These are phyloP conservation scores for Pseudopithomyces maydicus DNA, from an alignment of 2,329 filamentous ascomycete species.

Conservation along the genomic window DNA sequence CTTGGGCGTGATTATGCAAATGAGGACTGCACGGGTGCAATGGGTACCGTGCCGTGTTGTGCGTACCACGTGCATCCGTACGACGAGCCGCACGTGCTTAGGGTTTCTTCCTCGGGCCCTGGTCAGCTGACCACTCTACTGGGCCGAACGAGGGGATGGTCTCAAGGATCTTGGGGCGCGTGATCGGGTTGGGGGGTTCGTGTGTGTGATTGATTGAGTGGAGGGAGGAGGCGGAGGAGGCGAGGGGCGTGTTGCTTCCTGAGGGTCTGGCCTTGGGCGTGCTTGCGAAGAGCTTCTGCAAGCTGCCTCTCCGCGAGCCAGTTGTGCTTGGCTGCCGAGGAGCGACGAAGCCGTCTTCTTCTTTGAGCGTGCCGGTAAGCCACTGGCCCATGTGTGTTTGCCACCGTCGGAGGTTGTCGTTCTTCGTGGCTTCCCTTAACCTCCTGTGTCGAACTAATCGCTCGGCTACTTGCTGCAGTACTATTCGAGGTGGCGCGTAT, in stretches of 20 bases:
- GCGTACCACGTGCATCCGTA: no score
- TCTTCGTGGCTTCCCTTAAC: constrained; percentile 46
- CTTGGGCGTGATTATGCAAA: no score
- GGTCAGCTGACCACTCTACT: no score
- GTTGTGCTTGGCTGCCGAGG: neutral
- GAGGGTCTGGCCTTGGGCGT: neutral
- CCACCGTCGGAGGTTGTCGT: constrained; percentile 41
- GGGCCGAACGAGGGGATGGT: no score
- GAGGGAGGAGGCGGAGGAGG: neutral
- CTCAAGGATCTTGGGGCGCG: no score
- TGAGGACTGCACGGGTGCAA: no score
- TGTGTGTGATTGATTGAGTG: no score
- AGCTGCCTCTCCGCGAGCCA: neutral
- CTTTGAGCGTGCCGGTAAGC: constrained; percentile 39
- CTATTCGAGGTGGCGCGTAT: constrained; percentile 51
- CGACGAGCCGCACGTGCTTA: no score
- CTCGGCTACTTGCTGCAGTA: constrained; percentile 54
- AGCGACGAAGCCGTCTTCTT: constrained; percentile 29
- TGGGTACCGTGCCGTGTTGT: no score
- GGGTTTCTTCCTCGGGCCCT: no score
- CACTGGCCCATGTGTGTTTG: constrained; percentile 46
- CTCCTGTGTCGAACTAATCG: constrained; percentile 54
- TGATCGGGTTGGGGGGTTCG: no score
- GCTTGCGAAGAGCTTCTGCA: neutral
- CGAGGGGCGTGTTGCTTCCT: neutral